phyloP scores from a whole-genome alignment of 2,329 filamentous ascomycete species.

The Emmonsiellopsis sp. region DNA sequence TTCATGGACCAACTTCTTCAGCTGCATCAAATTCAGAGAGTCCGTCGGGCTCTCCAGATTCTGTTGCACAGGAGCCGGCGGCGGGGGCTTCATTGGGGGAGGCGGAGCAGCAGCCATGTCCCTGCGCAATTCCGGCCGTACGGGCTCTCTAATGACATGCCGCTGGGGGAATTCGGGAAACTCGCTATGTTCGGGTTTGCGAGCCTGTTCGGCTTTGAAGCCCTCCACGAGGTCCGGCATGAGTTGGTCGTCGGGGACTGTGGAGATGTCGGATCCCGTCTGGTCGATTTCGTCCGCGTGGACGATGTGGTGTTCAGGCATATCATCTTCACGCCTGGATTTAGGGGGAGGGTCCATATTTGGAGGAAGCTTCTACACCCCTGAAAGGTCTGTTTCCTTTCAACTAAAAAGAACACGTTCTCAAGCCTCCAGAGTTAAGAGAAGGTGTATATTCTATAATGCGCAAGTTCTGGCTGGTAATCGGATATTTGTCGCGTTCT shows the following conservation, averaged over 20 bases:
- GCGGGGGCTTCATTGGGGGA: slow-evolving; percentile 34
- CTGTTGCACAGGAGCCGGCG: slow-evolving; percentile 34
- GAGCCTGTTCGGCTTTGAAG: slow-evolving; percentile 18
- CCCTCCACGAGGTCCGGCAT: slow-evolving; percentile 33
- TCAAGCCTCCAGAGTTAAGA: not conserved
- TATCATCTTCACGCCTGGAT: slow-evolving; percentile 7
- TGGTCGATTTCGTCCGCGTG: slow-evolving; percentile 43
- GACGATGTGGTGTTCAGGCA: slow-evolving; percentile 34
- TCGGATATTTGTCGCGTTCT: not conserved
- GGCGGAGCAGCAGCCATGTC: slow-evolving; percentile 31
- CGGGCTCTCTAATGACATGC: slow-evolving; percentile 14
- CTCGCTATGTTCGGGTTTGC: slow-evolving; percentile 7
- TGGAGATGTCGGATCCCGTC: slow-evolving; percentile 37
- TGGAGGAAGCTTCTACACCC: not conserved
- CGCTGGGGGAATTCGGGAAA: slow-evolving; percentile 10
- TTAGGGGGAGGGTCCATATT: not conserved
- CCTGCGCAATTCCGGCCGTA: slow-evolving; percentile 29
- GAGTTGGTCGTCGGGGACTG: slow-evolving; percentile 36
- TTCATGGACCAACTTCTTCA: slow-evolving; percentile 64
- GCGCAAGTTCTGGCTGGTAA: not conserved
- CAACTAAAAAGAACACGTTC: not conserved
- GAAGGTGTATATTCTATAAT: not conserved
- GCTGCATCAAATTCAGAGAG: slow-evolving; percentile 66
- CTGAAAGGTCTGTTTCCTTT: not conserved
- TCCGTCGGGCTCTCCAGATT: slow-evolving; percentile 41